These are phyloP conservation scores for Parascedosporium putredinis DNA, from an alignment of 2,329 filamentous ascomycete species.

Conservation along the genomic window DNA sequence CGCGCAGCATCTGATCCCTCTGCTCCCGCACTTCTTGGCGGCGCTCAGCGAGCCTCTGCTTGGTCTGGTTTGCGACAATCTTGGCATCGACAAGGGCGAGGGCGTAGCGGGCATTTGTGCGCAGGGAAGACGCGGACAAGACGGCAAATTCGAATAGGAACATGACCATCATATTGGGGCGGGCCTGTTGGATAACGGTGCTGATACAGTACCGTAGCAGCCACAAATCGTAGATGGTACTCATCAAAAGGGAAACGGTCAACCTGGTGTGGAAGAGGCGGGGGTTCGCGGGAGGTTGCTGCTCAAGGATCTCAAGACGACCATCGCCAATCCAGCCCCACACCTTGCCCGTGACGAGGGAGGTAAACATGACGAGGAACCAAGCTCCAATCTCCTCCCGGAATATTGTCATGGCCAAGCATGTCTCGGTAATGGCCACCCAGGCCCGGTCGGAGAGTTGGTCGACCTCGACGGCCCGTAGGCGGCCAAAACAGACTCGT, in stretches of 20 bases:
- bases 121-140: conserved; percentile 66
- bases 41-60: conserved; percentile 55
- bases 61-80: conserved; percentile 65
- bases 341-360: conserved; percentile 84
- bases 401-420: conserved; percentile 96
- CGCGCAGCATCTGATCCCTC: conserved; percentile 39
- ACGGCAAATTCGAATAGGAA: conserved; percentile 97
- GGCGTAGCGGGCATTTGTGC: conserved; percentile 68
- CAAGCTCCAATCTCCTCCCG: conserved; percentile 87
- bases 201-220: conserved; percentile 74
- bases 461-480: conserved; percentile 90
- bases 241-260: conserved; percentile 65
- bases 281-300: conserved; percentile 85
- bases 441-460: conserved; percentile 95
- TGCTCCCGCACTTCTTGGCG: conserved; percentile 56
- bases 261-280: conserved; percentile 78
- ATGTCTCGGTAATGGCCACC: conserved; percentile 96
- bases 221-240: conserved; percentile 67
- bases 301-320: conserved; percentile 85
- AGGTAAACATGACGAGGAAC: conserved; percentile 95
- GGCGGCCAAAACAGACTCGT: conserved; percentile 76
- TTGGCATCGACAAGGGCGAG: conserved; percentile 69
- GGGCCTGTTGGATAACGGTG: conserved; percentile 74
- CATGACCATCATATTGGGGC: conserved; percentile 99
- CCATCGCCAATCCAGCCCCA: conserved; percentile 99